Conservation (phyloP, 495 filamentous ascomycete genomes). For the Talaromyces thailandensis region DNA sequence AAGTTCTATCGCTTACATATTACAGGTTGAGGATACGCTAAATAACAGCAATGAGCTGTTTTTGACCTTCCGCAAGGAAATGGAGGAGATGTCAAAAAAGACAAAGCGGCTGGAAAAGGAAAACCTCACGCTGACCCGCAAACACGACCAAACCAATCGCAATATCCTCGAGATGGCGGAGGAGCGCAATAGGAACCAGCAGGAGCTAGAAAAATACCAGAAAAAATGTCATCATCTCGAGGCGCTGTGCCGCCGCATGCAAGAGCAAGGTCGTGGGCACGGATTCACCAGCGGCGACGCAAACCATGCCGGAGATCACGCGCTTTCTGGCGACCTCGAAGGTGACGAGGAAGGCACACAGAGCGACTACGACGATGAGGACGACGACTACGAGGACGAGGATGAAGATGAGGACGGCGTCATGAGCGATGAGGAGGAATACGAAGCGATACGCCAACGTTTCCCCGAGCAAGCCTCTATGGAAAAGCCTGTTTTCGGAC, state of each 20-base stretch:
- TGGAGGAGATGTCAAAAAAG: constrained; percentile 99
- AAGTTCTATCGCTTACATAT: constrained; percentile 10
- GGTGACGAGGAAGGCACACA: constrained; percentile 65
- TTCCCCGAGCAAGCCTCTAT: constrained; percentile 22
- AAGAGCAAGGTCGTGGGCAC: constrained; percentile 73
- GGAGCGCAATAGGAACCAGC: constrained; percentile 73
- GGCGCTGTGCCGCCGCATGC: constrained; percentile 88
- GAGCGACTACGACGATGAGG: constrained; percentile 61
- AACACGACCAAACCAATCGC: constrained; percentile 85
- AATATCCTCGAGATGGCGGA: constrained; percentile 99
- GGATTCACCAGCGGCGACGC: neutral
- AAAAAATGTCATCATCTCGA: constrained; percentile 91
- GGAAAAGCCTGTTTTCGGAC: constrained; percentile 42
- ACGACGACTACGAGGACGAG: constrained; percentile 66
- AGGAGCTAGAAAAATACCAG: constrained; percentile 69
- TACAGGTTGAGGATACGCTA: constrained; percentile 92
- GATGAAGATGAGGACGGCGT: constrained; percentile 59
- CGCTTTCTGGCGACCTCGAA: constrained; percentile 46
- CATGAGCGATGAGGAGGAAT: constrained; percentile 56
- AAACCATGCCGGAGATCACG: constrained; percentile 24
- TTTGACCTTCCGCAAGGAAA: constrained; percentile 95
- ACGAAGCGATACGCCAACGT: constrained; percentile 38
- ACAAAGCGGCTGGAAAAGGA: constrained; percentile 96
- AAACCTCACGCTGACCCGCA: constrained; percentile 81
- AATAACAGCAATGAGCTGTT: constrained; percentile 99